Evolutionary conservation across 192 early-diverging fungal species (phyloP).

Genomic region (Rhizoclosmatium globosum): DNA sequence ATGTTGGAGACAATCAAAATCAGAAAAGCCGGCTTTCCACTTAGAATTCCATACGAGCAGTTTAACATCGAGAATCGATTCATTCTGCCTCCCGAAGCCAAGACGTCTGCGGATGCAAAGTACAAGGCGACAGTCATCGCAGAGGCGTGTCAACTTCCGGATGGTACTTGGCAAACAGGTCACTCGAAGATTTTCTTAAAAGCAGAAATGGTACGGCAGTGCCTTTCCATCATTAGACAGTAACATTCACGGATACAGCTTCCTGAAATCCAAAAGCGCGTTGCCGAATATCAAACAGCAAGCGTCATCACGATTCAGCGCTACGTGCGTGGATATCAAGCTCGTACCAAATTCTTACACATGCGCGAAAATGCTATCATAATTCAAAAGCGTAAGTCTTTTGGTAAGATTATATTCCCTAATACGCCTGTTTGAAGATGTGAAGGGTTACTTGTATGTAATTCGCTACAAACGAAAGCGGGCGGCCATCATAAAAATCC

Average conservation of each 20-base stretch:
- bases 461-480: slow-evolving; percentile 48
- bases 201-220: slow-evolving; percentile 45
- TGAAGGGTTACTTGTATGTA: slow-evolving; percentile 49
- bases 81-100: background rate
- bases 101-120: slow-evolving; percentile 32
- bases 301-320: slow-evolving; percentile 58
- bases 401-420: slow-evolving; percentile 8
- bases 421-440: slow-evolving; percentile 29
- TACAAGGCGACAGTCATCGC: slow-evolving; percentile 40
- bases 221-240: background rate
- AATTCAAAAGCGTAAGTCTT: slow-evolving; percentile 48
- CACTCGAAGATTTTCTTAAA: slow-evolving; percentile 62
- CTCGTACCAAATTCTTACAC: slow-evolving; percentile 46
- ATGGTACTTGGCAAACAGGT: slow-evolving; percentile 54
- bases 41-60: slow-evolving; percentile 52
- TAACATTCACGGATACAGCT: slow-evolving; percentile 19
- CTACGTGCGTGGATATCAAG: slow-evolving; percentile 49
- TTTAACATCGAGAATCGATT: slow-evolving; percentile 52
- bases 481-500: slow-evolving; percentile 57
- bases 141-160: slow-evolving; percentile 27
- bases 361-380: slow-evolving; percentile 45
- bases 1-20: slow-evolving; percentile 68
- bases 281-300: slow-evolving; percentile 42
- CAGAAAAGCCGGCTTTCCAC: slow-evolving; percentile 62
- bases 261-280: slow-evolving; percentile 41